Base-by-base conservation (phyloP, 257 asterid genomes). In the Solanum corneliomulleri region DNA sequence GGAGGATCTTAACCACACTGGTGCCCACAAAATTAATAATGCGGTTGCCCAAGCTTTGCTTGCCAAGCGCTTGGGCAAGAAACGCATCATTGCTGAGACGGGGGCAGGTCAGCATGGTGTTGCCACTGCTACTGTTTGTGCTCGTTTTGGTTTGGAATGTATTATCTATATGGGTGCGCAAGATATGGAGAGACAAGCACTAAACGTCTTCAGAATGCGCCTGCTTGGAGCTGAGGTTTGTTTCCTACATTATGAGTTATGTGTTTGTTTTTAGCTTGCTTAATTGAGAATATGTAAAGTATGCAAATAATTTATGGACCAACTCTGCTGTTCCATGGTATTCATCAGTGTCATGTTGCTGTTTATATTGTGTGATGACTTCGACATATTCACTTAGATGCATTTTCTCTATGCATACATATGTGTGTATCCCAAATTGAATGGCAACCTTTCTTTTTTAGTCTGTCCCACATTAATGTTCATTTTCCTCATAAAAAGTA, bases 61-160 rank as follows among this genome's bases (percentile, higher is more conserved):
- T 44, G 99, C 99, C 47, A 95, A 94, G 90, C 98, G 96, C 45
- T 89, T 97, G 85, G 99, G 98, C 39, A 95, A 95, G 94, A 89
- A 92, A 87, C 98, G 98, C 18, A 94, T 95, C 69, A 95, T 97
- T 85, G 99, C 98, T 66, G 99, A 95, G 90, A 97, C 99, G 82
- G 99, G 99, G 74, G 99, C 99, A 58, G 99, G 99, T 81, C 99
- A 97, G 91, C 99, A 97, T 86, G 99, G 99, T 86, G 99, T 95
- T 89, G 99, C 98, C 44, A 95, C 98, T 4, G 98, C 99, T 77
- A 95, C 99, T 15, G 98, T 94, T 69, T 97, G 99, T 91, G 99
- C 99, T 91, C 94, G 98, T 58, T 95, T 95, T 89, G 99, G 99
- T 3, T 88, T 95, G 93, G 86, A 93, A 37, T 95, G 99, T 85